Percentiles rank a stretch among this genome's conserved stretches.
Conservation (phyloP, 768 basidiomycete species). For the Pisolithus sp. region DNA sequence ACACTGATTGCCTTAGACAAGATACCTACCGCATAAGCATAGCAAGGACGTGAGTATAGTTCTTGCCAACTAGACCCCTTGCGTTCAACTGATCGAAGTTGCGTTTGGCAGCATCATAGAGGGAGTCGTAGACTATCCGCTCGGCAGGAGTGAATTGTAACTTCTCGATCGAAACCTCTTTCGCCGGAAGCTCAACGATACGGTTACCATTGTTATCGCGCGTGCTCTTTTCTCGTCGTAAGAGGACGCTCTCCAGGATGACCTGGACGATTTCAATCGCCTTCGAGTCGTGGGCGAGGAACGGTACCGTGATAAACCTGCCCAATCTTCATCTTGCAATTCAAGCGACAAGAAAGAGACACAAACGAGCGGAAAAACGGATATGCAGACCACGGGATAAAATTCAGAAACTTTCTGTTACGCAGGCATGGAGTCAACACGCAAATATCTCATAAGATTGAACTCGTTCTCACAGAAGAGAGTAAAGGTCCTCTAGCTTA, state of each 20-base stretch:
- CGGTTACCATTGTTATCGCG: slow-evolving; percentile 76
- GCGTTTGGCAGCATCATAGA: slow-evolving; percentile 72
- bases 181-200: slow-evolving; percentile 84
- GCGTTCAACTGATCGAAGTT: slow-evolving; percentile 76
- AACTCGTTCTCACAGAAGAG: slow-evolving; percentile 49
- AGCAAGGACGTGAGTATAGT: slow-evolving; percentile 84
- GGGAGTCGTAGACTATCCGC: slow-evolving; percentile 81
- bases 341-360: neutral
- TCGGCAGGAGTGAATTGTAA: slow-evolving; percentile 81
- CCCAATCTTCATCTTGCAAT: slow-evolving; percentile 1
- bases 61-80: slow-evolving; percentile 71
- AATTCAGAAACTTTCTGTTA: slow-evolving; percentile 66
- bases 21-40: slow-evolving; percentile 82
- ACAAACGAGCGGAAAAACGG: slow-evolving; percentile 85
- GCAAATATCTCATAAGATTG: neutral
- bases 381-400: slow-evolving; percentile 75
- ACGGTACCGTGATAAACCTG: slow-evolving; percentile 88
- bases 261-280: slow-evolving; percentile 94
- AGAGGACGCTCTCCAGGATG: slow-evolving; percentile 79
- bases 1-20: neutral
- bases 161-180: slow-evolving; percentile 68
- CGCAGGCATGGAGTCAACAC: neutral
- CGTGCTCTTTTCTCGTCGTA: slow-evolving; percentile 93
- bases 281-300: slow-evolving; percentile 84
- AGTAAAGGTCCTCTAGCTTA: slow-evolving; percentile 85